Conservation (phyloP, 2,329 filamentous ascomycete genomes). For the Sporothrix inflata region DNA sequence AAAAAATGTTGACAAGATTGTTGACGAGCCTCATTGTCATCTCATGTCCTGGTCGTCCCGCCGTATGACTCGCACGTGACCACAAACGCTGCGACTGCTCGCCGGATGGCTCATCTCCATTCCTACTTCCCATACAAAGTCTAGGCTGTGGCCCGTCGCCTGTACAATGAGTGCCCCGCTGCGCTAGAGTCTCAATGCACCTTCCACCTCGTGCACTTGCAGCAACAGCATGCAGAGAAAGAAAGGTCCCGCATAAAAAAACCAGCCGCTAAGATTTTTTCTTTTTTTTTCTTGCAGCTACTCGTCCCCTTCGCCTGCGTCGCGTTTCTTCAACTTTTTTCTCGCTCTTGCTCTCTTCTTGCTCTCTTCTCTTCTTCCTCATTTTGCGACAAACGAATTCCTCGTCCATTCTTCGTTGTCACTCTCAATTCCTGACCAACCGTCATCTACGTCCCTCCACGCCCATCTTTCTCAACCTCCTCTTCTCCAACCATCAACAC, state of each 20-base stretch:
- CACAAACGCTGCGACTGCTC: not conserved
- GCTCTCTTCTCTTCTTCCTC: not conserved
- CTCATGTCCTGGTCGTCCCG: not conserved
- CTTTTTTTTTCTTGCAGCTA: slow-evolving; percentile 26
- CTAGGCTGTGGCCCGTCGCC: slow-evolving; percentile 1
- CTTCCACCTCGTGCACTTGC: not conserved
- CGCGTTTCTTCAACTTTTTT: slow-evolving; percentile 18
- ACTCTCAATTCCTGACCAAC: not conserved
- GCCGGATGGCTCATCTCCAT: slow-evolving; percentile 15
- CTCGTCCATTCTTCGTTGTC: not conserved
- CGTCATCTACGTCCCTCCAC: not conserved
- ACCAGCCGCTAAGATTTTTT: slow-evolving; percentile 28
- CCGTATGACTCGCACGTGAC: not conserved
- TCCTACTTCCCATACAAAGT: not conserved
- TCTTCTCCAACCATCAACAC: not conserved
- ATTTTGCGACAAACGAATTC: not conserved
- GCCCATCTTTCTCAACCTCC: not conserved
- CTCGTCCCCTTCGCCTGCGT: slow-evolving; percentile 12
- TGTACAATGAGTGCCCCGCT: slow-evolving; percentile 5
- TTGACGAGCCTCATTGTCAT: not conserved
- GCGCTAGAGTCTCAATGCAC: slow-evolving; percentile 6
- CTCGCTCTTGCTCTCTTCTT: not conserved
- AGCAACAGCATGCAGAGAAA: not conserved
- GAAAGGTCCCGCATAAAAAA: slow-evolving; percentile 27
- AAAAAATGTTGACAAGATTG: not conserved